Percentiles rank a stretch among this genome's conserved stretches.
These are phyloP conservation scores for Biscogniauxia marginata DNA, from an alignment of 2,329 filamentous ascomycete species.

Conservation along the genomic window DNA sequence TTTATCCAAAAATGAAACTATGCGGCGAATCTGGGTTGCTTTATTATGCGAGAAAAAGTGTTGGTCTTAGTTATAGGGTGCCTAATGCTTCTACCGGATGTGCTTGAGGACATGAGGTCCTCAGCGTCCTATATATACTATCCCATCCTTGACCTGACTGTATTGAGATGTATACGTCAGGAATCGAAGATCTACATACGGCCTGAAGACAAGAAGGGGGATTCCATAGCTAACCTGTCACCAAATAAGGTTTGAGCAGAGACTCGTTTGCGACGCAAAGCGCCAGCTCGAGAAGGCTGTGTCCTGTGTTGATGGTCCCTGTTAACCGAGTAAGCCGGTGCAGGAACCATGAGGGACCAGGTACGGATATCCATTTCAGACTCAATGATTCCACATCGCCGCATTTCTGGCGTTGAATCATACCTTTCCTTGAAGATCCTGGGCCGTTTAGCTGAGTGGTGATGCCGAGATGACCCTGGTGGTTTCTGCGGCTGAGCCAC, in stretches of 20 bases:
- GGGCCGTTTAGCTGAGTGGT: neutral
- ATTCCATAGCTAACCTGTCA: neutral
- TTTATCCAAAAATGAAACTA: neutral
- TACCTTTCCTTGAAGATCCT: too few relatives aligned
- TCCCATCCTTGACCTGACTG: neutral
- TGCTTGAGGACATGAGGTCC: too few relatives aligned
- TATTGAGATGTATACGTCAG: neutral
- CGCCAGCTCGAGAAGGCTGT: neutral
- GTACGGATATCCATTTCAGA: neutral
- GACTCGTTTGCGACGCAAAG: neutral
- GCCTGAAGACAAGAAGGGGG: neutral
- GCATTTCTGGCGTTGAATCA: neutral
- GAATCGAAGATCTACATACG: neutral
- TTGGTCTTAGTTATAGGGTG: neutral
- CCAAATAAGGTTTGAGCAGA: neutral
- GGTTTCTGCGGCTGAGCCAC: neutral
- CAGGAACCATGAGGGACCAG: neutral
- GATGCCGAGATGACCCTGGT: neutral
- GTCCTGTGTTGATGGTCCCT: neutral
- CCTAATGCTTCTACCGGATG: neutral
- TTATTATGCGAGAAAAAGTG: neutral
- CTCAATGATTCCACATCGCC: neutral
- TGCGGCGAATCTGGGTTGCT: neutral
- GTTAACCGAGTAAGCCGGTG: neutral
- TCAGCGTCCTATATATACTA: neutral